A percentile compares a stretch with the other conserved stretches of the same genome.
phyloP scores from a whole-genome alignment of 2,329 filamentous ascomycete species.

The Berkeleyomyces basicola region DNA sequence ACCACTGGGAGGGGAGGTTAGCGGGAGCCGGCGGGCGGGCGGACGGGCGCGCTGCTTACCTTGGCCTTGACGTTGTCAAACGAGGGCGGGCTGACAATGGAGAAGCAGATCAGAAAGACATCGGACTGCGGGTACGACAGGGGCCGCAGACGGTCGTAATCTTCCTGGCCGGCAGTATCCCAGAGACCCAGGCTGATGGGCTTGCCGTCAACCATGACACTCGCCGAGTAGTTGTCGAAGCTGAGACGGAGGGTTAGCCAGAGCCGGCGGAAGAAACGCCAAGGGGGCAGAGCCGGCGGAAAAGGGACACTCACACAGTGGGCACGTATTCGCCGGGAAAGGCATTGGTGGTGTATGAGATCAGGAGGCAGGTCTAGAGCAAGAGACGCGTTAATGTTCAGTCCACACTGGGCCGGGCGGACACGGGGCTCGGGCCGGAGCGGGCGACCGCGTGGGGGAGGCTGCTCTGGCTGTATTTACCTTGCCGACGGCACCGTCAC shows the following conservation, averaged over 20 bases:
- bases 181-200: conserved; percentile 92
- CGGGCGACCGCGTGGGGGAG: conserved; percentile 10
- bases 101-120: conserved; percentile 97
- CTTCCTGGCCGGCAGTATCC: conserved; percentile 98
- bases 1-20: conserved; percentile 48
- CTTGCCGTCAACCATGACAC: conserved; percentile 97
- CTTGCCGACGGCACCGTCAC: conserved; percentile 98
- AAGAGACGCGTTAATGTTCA: conserved; percentile 19
- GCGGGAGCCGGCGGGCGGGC: conserved; percentile 9
- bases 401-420: neutral
- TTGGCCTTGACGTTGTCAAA: conserved; percentile 99
- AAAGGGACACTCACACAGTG: conserved; percentile 57
- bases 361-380: conserved; percentile 83
- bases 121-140: conserved; percentile 97
- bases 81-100: conserved; percentile 89
- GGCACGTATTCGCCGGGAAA: conserved; percentile 99
- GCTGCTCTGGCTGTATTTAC: conserved; percentile 32
- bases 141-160: conserved; percentile 88
- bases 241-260: conserved; percentile 28
- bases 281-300: neutral
- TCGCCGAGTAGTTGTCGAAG: conserved; percentile 98
- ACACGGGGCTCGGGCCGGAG: neutral
- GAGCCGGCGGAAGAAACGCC: neutral
- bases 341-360: conserved; percentile 98
- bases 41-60: conserved; percentile 36